Conservation (phyloP, 2,329 filamentous ascomycete species). For the Talaromyces funiculosus region DNA sequence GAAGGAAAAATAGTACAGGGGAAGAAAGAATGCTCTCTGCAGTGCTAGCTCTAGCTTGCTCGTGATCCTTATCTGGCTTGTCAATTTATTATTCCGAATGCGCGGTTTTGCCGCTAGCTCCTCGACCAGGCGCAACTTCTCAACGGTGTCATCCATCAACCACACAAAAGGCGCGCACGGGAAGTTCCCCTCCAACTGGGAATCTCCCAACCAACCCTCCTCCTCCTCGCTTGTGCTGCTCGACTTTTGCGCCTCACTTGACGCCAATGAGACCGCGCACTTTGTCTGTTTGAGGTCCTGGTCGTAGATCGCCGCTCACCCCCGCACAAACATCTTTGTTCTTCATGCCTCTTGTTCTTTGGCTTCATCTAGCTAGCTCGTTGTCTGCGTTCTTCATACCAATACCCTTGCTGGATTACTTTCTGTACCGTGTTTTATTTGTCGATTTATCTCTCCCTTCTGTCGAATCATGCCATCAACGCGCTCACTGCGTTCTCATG, state of each 20-base stretch:
- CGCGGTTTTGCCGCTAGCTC: neutral
- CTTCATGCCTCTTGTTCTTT: neutral
- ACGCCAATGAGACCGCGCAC: neutral
- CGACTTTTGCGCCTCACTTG: neutral
- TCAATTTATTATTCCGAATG: neutral
- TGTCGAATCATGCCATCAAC: constrained; percentile 29
- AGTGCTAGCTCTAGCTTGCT: neutral
- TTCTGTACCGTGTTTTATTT: neutral
- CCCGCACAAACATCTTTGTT: constrained; percentile 10
- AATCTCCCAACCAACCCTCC: neutral
- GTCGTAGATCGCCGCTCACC: constrained; percentile 1
- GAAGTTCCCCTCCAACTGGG: neutral
- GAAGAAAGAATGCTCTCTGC: neutral
- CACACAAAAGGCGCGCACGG: neutral
- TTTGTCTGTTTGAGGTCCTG: neutral
- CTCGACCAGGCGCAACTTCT: neutral
- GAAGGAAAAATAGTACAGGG: neutral
- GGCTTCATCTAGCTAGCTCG: neutral
- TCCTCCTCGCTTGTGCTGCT: neutral
- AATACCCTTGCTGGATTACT: neutral
- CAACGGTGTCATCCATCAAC: neutral
- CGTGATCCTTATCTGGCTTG: neutral
- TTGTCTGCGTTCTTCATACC: neutral
- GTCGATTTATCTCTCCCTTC: constrained; percentile 1
- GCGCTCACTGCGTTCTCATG: constrained; percentile 36